Base-by-base conservation (phyloP, 2,329 filamentous ascomycete genomes). In the Cryphonectria naterciae region DNA sequence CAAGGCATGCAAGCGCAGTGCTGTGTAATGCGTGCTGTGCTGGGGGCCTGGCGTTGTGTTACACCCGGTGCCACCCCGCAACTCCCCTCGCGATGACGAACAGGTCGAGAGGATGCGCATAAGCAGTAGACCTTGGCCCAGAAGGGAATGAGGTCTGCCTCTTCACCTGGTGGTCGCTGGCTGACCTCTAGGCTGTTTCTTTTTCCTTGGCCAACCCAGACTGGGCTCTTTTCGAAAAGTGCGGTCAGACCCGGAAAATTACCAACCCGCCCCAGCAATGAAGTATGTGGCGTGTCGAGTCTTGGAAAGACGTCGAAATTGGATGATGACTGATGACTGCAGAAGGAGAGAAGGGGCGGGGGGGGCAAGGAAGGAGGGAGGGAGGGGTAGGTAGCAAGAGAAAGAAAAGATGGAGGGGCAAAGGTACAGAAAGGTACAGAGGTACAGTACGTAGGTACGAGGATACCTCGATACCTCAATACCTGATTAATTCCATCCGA, bases 231-330 rank as follows among this genome's bases (percentile, higher is more conserved):
- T 7, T 17, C 25, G 13, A 58, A 49, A 49, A 4, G 28, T 58
- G 28, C 28, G 54, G 15, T 35, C 54, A 58, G 54, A 35, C 28
- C 5, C 17, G 28, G 28, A 58, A 58, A 61, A n/a, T 35, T 35
- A 62, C 37, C 58, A 39, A 10, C 22, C 32, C 25, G 32, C 28
- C 58, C 19, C 32, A 35, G 28, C 4, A 19, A 61, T 32, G 32
- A 37, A 32, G 58, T 39, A 39, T 39, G 52, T 61, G 58, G 32
- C 58, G 32, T 35, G 58, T 61, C 28, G 22, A 39, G 17, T 5
- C 25, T 61, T 37, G 60, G 35, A 19, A 58, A 60, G 56, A 39
- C 37, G 60, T 62, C 37, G 35, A 62, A 62, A 62, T 62, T 62
- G 32, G 60, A 39, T 39, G 32, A 37, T 62, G 60, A 62, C 60